Evolutionary conservation across 148 eudicot genomes (phyloP).

Genomic region (Camellia granthamiana): DNA sequence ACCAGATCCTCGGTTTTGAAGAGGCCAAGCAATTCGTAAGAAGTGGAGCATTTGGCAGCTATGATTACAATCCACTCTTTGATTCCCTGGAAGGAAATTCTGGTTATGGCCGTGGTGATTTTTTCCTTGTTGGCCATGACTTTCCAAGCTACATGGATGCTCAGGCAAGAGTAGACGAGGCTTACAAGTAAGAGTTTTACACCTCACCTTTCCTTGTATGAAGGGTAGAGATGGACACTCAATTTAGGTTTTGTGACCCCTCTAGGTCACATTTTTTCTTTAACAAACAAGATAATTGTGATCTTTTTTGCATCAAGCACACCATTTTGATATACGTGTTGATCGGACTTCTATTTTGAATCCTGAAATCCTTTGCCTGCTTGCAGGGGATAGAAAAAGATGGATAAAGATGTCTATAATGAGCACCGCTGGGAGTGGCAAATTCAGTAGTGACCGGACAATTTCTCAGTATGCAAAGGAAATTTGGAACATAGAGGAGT

Average conservation of each 20-base stretch:
- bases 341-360: background rate
- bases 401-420: conserved; percentile 94
- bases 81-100: conserved; percentile 92
- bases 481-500: conserved; percentile 81
- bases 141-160: conserved; percentile 92
- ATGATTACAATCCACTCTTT: conserved; percentile 91
- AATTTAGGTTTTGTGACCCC: background rate
- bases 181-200: conserved; percentile 77
- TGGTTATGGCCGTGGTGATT: conserved; percentile 93
- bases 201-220: background rate
- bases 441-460: conserved; percentile 95
- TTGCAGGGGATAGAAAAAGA: conserved; percentile 80
- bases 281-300: background rate
- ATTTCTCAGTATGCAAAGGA: conserved; percentile 91
- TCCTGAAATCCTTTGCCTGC: background rate
- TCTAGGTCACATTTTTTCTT: background rate
- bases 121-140: conserved; percentile 92
- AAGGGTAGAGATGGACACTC: background rate
- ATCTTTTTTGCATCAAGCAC: background rate
- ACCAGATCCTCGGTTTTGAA: conserved; percentile 90
- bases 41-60: conserved; percentile 94
- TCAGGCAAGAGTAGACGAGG: conserved; percentile 88
- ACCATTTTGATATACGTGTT: background rate
- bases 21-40: conserved; percentile 86
- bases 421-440: conserved; percentile 96